These are phyloP conservation scores for Sporodiniella umbellata DNA, from an alignment of 371 early-diverging fungal genomes.

Conservation along the genomic window DNA sequence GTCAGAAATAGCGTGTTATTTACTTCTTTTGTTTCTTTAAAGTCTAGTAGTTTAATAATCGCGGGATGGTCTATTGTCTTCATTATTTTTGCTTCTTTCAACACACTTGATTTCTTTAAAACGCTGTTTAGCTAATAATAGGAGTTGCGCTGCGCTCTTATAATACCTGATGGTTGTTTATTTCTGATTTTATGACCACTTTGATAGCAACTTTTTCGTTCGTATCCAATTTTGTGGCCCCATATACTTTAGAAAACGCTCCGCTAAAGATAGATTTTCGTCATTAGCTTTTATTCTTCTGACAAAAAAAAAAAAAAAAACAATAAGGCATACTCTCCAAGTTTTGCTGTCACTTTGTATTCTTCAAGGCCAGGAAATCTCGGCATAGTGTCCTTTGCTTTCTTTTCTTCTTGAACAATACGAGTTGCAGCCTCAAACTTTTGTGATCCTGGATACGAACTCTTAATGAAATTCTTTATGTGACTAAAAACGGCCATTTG, in stretches of 20 bases:
- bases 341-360: conserved; percentile 51
- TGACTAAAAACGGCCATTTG: conserved; percentile 42
- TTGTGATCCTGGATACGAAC: conserved; percentile 1
- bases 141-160: conserved; percentile 15
- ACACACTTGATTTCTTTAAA: conserved; percentile 66
- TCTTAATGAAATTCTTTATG: conserved; percentile 44
- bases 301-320: too few species aligned
- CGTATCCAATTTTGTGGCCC: conserved; percentile 55
- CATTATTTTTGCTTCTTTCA: conserved; percentile 88
- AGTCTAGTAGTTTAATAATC: conserved; percentile 71
- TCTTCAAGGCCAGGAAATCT: conserved; percentile 53
- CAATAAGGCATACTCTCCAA: conserved; percentile 78
- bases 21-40: conserved; percentile 66
- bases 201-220: conserved; percentile 81
- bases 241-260: conserved; percentile 83
- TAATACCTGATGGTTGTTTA: conserved; percentile 55
- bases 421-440: conserved; percentile 24
- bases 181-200: conserved; percentile 64
- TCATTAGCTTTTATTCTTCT: too few species aligned
- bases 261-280: conserved; percentile 60
- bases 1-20: not conserved
- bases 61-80: conserved; percentile 75
- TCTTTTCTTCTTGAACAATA: conserved; percentile 32
- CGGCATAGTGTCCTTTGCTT: conserved; percentile 36
- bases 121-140: not conserved